These are phyloP conservation scores for Saccharomycopsis vini DNA, from an alignment of 805 yeast genomes.

Conservation along the genomic window DNA sequence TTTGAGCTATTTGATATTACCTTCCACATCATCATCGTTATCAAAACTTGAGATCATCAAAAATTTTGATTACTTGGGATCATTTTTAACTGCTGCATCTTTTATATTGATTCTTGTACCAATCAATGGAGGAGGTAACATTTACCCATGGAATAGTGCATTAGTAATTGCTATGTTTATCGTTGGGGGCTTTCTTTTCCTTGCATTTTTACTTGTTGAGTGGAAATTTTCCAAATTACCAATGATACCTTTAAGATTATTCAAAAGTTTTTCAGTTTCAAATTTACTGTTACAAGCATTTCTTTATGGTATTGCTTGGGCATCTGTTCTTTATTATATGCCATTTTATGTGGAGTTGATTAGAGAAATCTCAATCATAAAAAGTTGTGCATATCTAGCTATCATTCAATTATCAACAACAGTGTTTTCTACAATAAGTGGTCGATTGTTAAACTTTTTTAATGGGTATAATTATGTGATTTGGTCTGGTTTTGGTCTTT, in stretches of 20 bases:
- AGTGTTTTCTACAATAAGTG: conserved; percentile 32
- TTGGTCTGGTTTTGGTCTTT: conserved; percentile 30
- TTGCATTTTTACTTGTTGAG: conserved; percentile 41
- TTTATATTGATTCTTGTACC: conserved; percentile 46
- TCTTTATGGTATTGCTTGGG: conserved; percentile 41
- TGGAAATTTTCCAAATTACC: conserved; percentile 41
- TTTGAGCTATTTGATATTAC: conserved; percentile 28
- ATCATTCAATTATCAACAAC: conserved; percentile 35
- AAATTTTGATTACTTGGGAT: conserved; percentile 47
- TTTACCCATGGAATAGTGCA: conserved; percentile 46
- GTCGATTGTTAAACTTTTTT: conserved; percentile 34
- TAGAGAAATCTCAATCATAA: conserved; percentile 30
- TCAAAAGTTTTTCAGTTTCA: conserved; percentile 30
- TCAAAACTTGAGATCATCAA: conserved; percentile 31
- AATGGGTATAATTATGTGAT: conserved; percentile 36
- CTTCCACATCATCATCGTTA: conserved; percentile 26
- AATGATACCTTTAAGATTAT: conserved; percentile 42
- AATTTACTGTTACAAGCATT: conserved; percentile 31
- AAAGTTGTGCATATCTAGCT: conserved; percentile 35
- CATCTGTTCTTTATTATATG: conserved; percentile 35
- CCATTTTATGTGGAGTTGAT: conserved; percentile 43
- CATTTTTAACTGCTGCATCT: conserved; percentile 38
- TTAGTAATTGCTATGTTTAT: conserved; percentile 33
- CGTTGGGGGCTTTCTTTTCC: conserved; percentile 34
- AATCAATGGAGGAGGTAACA: conserved; percentile 52